Evolutionary conservation across 2,329 filamentous ascomycete species (phyloP).

Genomic region (Aspergillus carbonarius): DNA sequence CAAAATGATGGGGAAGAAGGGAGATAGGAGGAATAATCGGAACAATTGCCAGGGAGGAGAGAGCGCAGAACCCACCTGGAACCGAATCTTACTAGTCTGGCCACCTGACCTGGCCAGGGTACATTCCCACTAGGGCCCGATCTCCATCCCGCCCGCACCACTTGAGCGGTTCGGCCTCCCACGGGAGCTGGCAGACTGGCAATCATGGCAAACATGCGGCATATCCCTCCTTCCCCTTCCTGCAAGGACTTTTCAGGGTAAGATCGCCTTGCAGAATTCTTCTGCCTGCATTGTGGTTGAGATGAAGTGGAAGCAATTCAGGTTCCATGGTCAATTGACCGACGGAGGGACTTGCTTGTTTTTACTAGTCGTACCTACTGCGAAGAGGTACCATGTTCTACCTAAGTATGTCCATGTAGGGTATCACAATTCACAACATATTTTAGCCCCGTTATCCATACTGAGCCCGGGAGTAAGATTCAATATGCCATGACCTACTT

Average conservation of each 20-base stretch:
- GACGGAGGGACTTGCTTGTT: too few relatives aligned
- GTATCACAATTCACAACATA: too few relatives aligned
- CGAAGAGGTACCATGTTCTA: too few relatives aligned
- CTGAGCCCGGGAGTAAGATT: too few relatives aligned
- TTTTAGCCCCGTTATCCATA: too few relatives aligned
- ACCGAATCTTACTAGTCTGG: not conserved
- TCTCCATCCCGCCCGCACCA: not conserved
- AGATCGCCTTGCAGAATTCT: not conserved
- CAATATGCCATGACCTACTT: too few relatives aligned
- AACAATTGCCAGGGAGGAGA: not conserved
- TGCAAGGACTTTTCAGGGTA: not conserved
- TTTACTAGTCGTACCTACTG: too few relatives aligned
- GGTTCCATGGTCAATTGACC: not conserved
- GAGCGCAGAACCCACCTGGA: not conserved
- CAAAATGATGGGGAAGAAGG: not conserved
- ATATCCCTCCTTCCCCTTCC: not conserved
- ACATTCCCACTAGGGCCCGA: slow-evolving; percentile 25
- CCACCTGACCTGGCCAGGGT: not conserved
- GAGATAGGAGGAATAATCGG: not conserved
- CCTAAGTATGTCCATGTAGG: too few relatives aligned
- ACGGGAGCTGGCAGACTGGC: too few relatives aligned
- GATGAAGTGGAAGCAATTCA: not conserved
- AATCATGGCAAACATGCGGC: not conserved
- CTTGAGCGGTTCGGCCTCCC: not conserved
- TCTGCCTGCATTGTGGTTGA: not conserved